Evolutionary conservation across 495 filamentous ascomycete genomes (phyloP), one percentile per base, ranked within the genome.

Genomic region (Talaromyces stipitatus): DNA sequence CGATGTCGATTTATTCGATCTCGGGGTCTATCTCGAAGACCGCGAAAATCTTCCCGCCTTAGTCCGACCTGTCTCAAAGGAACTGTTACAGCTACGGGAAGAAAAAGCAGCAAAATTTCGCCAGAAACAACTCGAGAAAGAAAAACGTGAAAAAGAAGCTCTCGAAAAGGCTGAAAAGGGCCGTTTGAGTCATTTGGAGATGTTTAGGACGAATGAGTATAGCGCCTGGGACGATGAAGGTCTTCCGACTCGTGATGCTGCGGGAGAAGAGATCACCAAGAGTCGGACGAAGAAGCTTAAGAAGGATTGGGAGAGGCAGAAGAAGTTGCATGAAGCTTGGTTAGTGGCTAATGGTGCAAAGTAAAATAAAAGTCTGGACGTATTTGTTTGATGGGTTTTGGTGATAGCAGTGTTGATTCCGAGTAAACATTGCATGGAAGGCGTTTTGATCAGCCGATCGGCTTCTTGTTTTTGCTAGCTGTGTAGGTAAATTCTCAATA

Each of bases 221-320:
- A 79, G 74, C 48, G 88, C 79, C 46, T 97, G 91, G 91, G 91
- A 97, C 72, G 85, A 78, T 2, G 85, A 96, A 12, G 94, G 94
- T 1, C 56, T 97, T 46, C 94, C 94, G 9, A 87, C 81, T 3
- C 88, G 82, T 68, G 82, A 90, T 66, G 78, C 77, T 14, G 82
- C 85, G 24, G 94, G 91, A 1, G 82, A 82, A 61, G 90, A 95
- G 65, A 73, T 98, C 24, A 78, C 89, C 22, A 98, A 97, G 78
- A 86, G 79, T 56, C 78, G 81, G 61, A 57, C 58, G 30, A 98
- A 97, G 80, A 95, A 90, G 80, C 67, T 97, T 32, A 85, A 72
- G 73, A 97, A 97, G 77, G 89, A 90, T 26, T 95, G 89, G 90
- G 89, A 95, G 66, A 84, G 76, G 68, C 94, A 97, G 77, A 95